A percentile compares a stretch with the other conserved stretches of the same genome.
Conservation (phyloP, 2,329 filamentous ascomycete genomes). For the Hortaea sp. region DNA sequence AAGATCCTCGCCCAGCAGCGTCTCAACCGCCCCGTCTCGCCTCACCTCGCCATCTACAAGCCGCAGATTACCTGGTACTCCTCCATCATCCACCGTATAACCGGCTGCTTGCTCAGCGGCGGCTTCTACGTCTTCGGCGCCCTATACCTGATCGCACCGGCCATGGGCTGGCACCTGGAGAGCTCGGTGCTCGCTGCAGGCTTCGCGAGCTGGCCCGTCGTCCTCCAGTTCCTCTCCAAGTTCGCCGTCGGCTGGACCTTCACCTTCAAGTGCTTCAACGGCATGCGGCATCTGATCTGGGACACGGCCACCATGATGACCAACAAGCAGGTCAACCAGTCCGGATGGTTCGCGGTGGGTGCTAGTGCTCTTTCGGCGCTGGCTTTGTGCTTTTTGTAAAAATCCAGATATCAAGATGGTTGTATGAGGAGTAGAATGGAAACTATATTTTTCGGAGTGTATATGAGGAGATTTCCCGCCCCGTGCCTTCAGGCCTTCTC, state of each 20-base stretch:
- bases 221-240: slow-evolving; percentile 52
- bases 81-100: slow-evolving; percentile 70
- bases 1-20: slow-evolving; percentile 73
- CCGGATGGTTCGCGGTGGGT: slow-evolving; percentile 54
- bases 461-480: too few relatives aligned
- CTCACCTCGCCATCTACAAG: slow-evolving; percentile 79
- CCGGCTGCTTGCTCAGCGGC: slow-evolving; percentile 63
- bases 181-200: slow-evolving; percentile 52
- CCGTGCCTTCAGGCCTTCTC: too few relatives aligned
- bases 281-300: slow-evolving; percentile 63
- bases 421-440: too few relatives aligned
- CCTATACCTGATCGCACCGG: slow-evolving; percentile 70
- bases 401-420: not conserved
- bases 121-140: slow-evolving; percentile 69
- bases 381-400: slow-evolving; percentile 32
- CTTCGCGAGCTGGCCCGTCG: slow-evolving; percentile 52
- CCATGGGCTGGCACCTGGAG: slow-evolving; percentile 62
- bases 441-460: too few relatives aligned
- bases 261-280: slow-evolving; percentile 58
- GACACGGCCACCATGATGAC: slow-evolving; percentile 53
- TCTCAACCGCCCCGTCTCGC: slow-evolving; percentile 67
- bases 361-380: slow-evolving; percentile 42
- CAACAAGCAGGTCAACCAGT: slow-evolving; percentile 55
- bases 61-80: slow-evolving; percentile 77
- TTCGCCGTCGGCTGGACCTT: slow-evolving; percentile 52